These are phyloP conservation scores for Lolium rigidum DNA, from an alignment of 176 grass and related monocot genomes.

Conservation along the genomic window DNA sequence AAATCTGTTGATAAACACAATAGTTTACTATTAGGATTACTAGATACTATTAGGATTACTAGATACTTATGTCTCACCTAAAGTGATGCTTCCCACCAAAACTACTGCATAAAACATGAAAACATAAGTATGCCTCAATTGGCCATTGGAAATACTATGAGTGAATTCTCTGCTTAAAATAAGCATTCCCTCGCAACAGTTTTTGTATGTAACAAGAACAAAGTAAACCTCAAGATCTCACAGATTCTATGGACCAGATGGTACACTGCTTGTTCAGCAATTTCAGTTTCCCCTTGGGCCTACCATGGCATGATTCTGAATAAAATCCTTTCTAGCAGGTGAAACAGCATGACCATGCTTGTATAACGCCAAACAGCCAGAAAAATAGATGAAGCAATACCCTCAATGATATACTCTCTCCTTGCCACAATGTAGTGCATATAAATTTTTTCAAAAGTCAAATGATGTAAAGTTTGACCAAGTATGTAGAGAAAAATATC, in stretches of 20 bases:
- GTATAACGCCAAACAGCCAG: background rate
- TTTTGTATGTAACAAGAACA: background rate
- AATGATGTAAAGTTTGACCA: no score
- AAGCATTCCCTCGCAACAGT: background rate
- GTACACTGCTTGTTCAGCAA: slow-evolving; percentile 27
- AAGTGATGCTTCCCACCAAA: background rate
- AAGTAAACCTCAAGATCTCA: background rate
- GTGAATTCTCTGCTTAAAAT: no score
- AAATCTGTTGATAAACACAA: background rate
- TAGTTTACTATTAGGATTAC: background rate
- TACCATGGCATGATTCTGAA: background rate
- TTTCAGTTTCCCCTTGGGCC: background rate
- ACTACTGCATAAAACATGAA: slow-evolving; percentile 36
- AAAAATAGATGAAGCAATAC: background rate
- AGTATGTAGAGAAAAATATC: no score
- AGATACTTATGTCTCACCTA: background rate
- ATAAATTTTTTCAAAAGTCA: no score
- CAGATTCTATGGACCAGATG: background rate
- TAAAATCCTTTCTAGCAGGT: slow-evolving; percentile 18
- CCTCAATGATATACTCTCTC: background rate
- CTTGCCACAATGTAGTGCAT: no score
- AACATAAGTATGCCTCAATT: slow-evolving; percentile 3
- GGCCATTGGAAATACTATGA: background rate
- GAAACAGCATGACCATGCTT: slow-evolving; percentile 9
- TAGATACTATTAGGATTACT: no score